These are phyloP conservation scores for Coccomyxa subellipsoidea DNA, from an alignment of 163 green algal species.

Conservation along the genomic window DNA sequence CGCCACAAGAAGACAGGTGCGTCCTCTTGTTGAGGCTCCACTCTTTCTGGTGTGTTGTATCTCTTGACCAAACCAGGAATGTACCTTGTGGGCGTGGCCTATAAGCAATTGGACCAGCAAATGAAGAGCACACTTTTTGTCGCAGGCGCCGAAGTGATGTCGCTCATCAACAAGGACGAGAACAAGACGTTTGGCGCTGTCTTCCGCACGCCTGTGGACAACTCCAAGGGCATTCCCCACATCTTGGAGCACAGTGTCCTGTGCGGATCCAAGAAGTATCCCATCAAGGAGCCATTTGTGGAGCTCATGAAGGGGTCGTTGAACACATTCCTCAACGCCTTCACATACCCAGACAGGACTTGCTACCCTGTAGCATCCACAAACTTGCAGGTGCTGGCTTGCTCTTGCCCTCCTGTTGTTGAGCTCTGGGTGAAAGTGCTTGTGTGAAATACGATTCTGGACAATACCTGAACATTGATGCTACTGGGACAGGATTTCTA, in stretches of 20 bases:
- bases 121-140: neutral
- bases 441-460: neutral
- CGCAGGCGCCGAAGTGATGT: conserved; percentile 94
- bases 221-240: conserved; percentile 92
- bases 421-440: too few species aligned
- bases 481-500: conserved; percentile 82
- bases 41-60: too few species aligned
- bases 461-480: neutral
- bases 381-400: conserved; percentile 72
- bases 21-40: neutral
- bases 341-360: conserved; percentile 99
- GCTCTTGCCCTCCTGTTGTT: neutral
- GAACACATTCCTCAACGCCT: conserved; percentile 99
- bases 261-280: conserved; percentile 90
- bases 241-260: conserved; percentile 97
- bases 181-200: conserved; percentile 99
- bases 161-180: conserved; percentile 87
- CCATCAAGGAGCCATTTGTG: conserved; percentile 97
- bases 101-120: neutral
- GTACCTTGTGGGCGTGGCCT: too few species aligned
- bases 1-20: conserved; percentile 90
- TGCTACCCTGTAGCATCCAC: conserved; percentile 97
- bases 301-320: conserved; percentile 98
- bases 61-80: too few species aligned
- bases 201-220: conserved; percentile 90